Base-by-base conservation (phyloP, 305 asterid species). In the Rubia balearica region DNA sequence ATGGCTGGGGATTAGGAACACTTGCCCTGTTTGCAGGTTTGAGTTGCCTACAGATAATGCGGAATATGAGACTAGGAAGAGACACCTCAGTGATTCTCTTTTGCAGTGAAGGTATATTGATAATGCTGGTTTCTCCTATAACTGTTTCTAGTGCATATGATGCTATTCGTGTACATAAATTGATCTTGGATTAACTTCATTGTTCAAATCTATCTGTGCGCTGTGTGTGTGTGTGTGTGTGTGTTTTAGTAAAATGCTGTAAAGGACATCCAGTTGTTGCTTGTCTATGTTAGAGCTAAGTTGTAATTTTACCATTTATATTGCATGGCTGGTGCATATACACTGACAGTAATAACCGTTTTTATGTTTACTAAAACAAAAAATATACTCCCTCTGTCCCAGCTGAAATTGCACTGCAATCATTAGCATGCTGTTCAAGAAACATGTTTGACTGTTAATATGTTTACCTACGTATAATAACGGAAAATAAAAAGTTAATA, bases 11-110 rank as follows among this genome's bases (percentile, higher is more conserved):
- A 75, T 82, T 59, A 71, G 82, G 75, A 82, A 82, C 48, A 82
- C 86, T 11, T 82, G 86, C 65, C 86, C 86, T 61, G 86, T 82
- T 63, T 82, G 86, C 74, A 78, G 86, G 63, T 70, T 66, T 45
- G 86, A 82, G 77, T 73, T 82, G 78, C 82, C 79, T 49, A 80
- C 84, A 8, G 86, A 82, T 80, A 81, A 82, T 75, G 73, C 74
- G 21, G 79, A 71, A 33, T 82, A 82, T 73, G 86, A 82, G 67
- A 63, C 69, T 61, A 73, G 70, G 70, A 79, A 65, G 71, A 73
- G 60, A 69, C 70, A 70, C 63, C 76, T 21, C 16, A 57, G 73
- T 45, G 79, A 64, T 49, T 72, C 36, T 77, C 71, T 12, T 46
- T 43, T 61, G 22, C 69, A 71, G 36, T 82, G 77, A 76, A 76